Evolutionary conservation across 2,329 filamentous ascomycete species (phyloP), one percentile per base, ranked within the genome.

Genomic region (Cytospora chrysosperma): DNA sequence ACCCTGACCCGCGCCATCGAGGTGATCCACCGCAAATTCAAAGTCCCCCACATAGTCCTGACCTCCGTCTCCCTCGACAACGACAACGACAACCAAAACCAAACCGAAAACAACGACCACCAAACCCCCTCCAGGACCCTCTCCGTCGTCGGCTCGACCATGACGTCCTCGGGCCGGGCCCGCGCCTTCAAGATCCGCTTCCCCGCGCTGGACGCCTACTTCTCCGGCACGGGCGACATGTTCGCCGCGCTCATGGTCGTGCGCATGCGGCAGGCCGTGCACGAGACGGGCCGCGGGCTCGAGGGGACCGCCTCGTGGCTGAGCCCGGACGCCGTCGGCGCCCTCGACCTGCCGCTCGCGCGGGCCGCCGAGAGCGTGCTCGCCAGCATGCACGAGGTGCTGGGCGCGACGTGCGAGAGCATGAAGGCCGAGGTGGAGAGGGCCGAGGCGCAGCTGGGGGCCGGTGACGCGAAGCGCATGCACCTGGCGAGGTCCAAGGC

Each of bases 171-270:
- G 76, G 85, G 86, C 68, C 81, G 81, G 50, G 87, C 94, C 0
- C 88, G 95, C n/a, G 83, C 94, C 59, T 99, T 98, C 81, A 88
- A 89, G 71, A 88, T 98, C 71, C 87, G 90, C 62, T 92, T 97
- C 62, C 93, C 94, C 0, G 86, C 89, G 30, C 88, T 97, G 65
- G 91, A 97, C 73, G 91, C 93, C 77, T 97, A 95, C 81, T 99
- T 98, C 77, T 93, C 90, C 70, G 95, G 95, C 49, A 98, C 96
- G 0, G 95, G 95, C 54, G 95, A 99, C 79, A 97, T 99, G 94
- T 98, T 99, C 73, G 94, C 93, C 32, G 94, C 94, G 9, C 82
- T 99, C 53, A 93, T 92, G 73, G 87, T 97, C 1, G 91, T 91
- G 49, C 88, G 94, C 32, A 87, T 99, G 72, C 88, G 94, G 63